Conservation (phyloP, 257 asterid species). For the Vinca minor region DNA sequence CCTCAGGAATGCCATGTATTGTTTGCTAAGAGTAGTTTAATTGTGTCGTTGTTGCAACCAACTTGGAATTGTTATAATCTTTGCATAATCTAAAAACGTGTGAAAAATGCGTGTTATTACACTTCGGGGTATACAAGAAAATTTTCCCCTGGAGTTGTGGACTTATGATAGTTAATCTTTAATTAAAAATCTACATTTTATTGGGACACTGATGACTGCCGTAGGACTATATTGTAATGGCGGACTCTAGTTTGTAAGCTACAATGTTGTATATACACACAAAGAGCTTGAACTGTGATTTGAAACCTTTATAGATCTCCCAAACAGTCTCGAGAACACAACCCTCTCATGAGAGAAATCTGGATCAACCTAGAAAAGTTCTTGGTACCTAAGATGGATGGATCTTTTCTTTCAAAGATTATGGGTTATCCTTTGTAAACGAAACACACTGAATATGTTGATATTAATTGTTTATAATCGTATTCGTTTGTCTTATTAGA, state of each 20-base stretch:
- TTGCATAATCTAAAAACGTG: neutral
- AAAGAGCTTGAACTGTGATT: neutral
- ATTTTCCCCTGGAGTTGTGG: neutral
- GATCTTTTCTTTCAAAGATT: neutral
- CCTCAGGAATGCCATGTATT: neutral
- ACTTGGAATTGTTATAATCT: neutral
- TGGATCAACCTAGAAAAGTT: neutral
- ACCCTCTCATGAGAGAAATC: neutral
- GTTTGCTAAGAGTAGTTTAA: neutral
- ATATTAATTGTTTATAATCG: neutral
- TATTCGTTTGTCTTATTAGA: neutral
- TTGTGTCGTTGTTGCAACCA: neutral
- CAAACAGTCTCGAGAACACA: neutral
- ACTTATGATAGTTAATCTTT: neutral
- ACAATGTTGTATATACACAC: neutral
- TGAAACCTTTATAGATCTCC: neutral
- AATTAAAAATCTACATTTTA: neutral
- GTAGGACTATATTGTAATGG: neutral
- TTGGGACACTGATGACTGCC: neutral
- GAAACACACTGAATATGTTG: neutral
- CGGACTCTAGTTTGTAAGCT: neutral
- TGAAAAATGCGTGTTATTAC: neutral
- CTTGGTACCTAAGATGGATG: neutral
- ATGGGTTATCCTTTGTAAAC: neutral
- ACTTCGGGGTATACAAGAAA: neutral